Evolutionary conservation across 352 stramenopile species (phyloP).

Genomic region (Phytopythium mirpurense): DNA sequence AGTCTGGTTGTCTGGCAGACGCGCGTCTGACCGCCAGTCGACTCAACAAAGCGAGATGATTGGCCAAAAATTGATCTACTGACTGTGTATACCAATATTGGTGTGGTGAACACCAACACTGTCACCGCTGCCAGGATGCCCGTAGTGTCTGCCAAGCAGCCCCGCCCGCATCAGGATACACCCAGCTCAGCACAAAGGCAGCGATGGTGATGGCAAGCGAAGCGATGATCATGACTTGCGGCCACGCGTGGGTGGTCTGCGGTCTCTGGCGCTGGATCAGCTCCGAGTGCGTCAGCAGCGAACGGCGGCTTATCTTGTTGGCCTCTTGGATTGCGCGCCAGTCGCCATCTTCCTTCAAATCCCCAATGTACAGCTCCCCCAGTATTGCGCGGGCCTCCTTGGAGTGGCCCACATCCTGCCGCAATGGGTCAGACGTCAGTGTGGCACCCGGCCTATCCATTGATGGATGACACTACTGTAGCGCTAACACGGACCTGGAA

Average conservation of each 20-base stretch:
- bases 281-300: conserved; percentile 14
- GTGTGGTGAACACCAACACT: no score
- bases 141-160: background rate
- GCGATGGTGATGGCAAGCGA: background rate
- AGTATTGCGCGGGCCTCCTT: conserved; percentile 85
- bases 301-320: conserved; percentile 18
- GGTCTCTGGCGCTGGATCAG: background rate
- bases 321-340: conserved; percentile 9
- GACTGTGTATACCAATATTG: no score
- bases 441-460: no score
- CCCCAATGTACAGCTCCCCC: conserved; percentile 85
- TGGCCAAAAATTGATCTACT: no score
- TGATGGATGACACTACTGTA: no score
- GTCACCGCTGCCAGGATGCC: no score
- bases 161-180: background rate
- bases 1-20: no score
- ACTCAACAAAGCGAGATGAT: no score
- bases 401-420: conserved; percentile 90
- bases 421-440: no score
- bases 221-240: background rate
- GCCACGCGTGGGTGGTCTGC: background rate
- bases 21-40: no score
- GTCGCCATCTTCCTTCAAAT: conserved; percentile 34
- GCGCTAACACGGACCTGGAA: conserved; percentile 32
- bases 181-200: background rate